Evolutionary conservation across 1,284 basidiomycete species (phyloP).

Genomic region (Puccinia coronata): DNA sequence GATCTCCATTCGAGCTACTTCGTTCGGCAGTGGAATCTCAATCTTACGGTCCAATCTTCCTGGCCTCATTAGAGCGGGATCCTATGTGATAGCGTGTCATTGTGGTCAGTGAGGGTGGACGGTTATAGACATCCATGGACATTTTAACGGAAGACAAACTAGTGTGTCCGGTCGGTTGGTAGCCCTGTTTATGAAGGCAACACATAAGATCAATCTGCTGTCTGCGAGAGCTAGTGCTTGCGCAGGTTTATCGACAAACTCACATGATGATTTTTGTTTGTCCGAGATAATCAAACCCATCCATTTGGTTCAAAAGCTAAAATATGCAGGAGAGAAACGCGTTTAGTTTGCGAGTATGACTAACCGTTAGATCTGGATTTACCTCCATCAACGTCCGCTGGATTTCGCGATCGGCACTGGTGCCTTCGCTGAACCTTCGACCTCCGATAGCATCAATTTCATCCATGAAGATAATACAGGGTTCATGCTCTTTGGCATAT

Average conservation of each 20-base stretch:
- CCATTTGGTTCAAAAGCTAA: conserved; percentile 98
- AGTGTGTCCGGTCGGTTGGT: conserved; percentile 75
- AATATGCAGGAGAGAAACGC: conserved; percentile 18
- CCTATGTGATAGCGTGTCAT: conserved; percentile 57
- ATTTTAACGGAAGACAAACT: conserved; percentile 66
- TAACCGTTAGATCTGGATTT: conserved; percentile 51
- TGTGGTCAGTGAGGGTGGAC: background rate
- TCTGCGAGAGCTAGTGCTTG: background rate
- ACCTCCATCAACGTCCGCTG: conserved; percentile 99
- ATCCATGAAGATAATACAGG: conserved; percentile 99
- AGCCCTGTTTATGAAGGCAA: conserved; percentile 18
- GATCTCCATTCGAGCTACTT: conserved; percentile 89
- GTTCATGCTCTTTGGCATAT: conserved; percentile 94
- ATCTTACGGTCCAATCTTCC: conserved; percentile 97
- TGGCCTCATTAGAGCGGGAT: conserved; percentile 92
- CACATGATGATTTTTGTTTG: conserved; percentile 94
- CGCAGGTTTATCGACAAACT: conserved; percentile 60
- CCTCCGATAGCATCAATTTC: conserved; percentile 98
- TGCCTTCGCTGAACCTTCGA: conserved; percentile 94
- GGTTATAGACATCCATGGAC: conserved; percentile 65
- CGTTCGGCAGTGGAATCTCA: conserved; percentile 96
- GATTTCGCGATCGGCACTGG: conserved; percentile 96
- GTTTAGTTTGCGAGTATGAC: conserved; percentile 1
- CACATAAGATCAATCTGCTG: background rate
- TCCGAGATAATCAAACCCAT: conserved; percentile 96